phyloP scores from a whole-genome alignment of 495 filamentous ascomycete species.

The Hypoxylon fragiforme region DNA sequence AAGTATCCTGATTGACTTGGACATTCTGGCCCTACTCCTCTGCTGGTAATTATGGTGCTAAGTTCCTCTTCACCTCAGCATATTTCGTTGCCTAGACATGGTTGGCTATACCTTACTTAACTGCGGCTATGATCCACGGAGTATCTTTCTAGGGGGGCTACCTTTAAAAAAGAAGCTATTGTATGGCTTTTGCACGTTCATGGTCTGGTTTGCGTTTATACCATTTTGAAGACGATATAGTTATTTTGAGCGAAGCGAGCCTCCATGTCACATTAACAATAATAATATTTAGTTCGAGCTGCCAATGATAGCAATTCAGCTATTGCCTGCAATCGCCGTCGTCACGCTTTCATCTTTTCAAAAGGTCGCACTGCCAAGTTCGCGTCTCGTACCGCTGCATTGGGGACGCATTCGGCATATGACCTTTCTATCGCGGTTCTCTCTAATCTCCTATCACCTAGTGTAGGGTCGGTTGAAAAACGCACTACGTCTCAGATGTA shows the following conservation, averaged over 20 bases:
- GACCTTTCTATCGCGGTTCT: too few species aligned
- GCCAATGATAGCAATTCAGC: constrained; percentile 6
- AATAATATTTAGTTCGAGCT: constrained; percentile 5
- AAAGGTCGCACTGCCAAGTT: too few species aligned
- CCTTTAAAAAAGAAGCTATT: constrained; percentile 31
- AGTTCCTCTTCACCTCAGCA: constrained; percentile 13
- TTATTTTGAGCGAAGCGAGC: constrained; percentile 14
- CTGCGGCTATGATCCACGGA: constrained; percentile 38
- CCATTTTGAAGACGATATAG: constrained; percentile 31
- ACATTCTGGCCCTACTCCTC: not conserved
- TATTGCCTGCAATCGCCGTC: constrained; percentile 1
- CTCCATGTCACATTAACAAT: constrained; percentile 7
- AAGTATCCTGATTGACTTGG: constrained; percentile 3
- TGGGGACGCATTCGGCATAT: too few species aligned
- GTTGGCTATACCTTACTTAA: constrained; percentile 37
- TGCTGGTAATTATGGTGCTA: not conserved
- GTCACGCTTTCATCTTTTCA: constrained; percentile 5
- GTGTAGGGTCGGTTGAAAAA: too few species aligned
- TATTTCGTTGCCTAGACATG: constrained; percentile 38
- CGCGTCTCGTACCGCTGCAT: too few species aligned
- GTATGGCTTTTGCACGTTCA: constrained; percentile 37
- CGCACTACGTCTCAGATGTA: too few species aligned
- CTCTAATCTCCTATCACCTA: too few species aligned
- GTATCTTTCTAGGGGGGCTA: constrained; percentile 31
- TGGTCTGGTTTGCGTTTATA: constrained; percentile 42